Conservation (phyloP, 257 asterid species). For the Knoxia roxburghii region DNA sequence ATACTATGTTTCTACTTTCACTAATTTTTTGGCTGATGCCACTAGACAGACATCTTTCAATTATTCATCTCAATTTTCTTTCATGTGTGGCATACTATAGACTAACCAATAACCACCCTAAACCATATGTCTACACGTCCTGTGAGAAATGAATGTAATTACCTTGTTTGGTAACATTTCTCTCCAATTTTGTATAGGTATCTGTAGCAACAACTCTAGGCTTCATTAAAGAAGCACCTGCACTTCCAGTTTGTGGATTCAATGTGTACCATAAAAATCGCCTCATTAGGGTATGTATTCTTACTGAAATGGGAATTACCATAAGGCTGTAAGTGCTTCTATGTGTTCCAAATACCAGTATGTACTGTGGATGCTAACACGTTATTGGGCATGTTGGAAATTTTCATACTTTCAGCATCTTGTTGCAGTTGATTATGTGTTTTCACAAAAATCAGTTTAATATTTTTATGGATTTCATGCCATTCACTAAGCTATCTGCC, state of each 20-base stretch:
- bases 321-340: constrained; percentile 12
- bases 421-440: neutral
- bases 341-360: constrained; percentile 1
- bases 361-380: constrained; percentile 5
- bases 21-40: neutral
- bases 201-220: constrained; percentile 69
- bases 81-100: neutral
- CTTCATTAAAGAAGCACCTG: constrained; percentile 81
- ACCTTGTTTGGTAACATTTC: neutral
- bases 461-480: neutral
- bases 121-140: too few relatives aligned
- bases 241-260: constrained; percentile 58
- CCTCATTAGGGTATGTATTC: constrained; percentile 67
- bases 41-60: neutral
- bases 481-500: neutral
- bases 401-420: neutral
- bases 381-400: constrained; percentile 2
- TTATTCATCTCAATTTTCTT: neutral
- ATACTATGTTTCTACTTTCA: neutral
- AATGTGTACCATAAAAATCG: constrained; percentile 92
- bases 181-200: constrained; percentile 32
- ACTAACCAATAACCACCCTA: too few relatives aligned
- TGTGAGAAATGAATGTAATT: constrained; percentile 1
- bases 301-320: neutral
- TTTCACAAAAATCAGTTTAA: neutral